phyloP scores from a whole-genome alignment of 1,284 basidiomycete genomes.

The Schizophyllum amplum region DNA sequence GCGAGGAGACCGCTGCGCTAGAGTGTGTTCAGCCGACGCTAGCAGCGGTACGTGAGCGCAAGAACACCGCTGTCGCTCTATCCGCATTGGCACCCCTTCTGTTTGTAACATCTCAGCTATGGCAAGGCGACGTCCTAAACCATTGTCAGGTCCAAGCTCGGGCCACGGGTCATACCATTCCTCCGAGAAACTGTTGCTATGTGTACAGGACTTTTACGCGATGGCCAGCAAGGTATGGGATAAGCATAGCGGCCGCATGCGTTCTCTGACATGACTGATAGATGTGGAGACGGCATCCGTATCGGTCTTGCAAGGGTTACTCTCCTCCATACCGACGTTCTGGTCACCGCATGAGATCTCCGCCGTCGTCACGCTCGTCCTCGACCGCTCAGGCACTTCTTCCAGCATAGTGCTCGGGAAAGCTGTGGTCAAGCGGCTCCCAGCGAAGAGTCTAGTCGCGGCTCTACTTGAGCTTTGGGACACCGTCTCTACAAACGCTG shows the following conservation, averaged over 20 bases:
- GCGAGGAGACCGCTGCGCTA: constrained; percentile 62
- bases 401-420: constrained; percentile 27
- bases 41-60: constrained; percentile 32
- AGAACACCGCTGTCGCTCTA: constrained; percentile 34
- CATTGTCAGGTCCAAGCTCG: constrained; percentile 58
- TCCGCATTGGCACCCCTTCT: constrained; percentile 51
- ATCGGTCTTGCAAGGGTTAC: constrained; percentile 44
- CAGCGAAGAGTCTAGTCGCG: constrained; percentile 60
- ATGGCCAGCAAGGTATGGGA: constrained; percentile 30
- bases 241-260: no score
- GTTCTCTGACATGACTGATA: constrained; percentile 6
- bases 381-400: constrained; percentile 33
- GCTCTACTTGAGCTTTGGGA: constrained; percentile 55
- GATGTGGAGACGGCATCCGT: constrained; percentile 31
- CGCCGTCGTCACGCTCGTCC: constrained; percentile 46
- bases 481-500: constrained; percentile 24
- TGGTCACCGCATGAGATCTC: constrained; percentile 58
- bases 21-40: constrained; percentile 54
- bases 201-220: constrained; percentile 42
- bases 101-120: constrained; percentile 29
- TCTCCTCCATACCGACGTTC: constrained; percentile 61
- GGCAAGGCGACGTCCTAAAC: constrained; percentile 1
- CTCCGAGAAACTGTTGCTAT: constrained; percentile 66
- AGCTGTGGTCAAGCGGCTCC: constrained; percentile 62
- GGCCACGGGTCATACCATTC: constrained; percentile 79